Conservation (phyloP, 2,329 filamentous ascomycete species). For the Nothopassalora personata region DNA sequence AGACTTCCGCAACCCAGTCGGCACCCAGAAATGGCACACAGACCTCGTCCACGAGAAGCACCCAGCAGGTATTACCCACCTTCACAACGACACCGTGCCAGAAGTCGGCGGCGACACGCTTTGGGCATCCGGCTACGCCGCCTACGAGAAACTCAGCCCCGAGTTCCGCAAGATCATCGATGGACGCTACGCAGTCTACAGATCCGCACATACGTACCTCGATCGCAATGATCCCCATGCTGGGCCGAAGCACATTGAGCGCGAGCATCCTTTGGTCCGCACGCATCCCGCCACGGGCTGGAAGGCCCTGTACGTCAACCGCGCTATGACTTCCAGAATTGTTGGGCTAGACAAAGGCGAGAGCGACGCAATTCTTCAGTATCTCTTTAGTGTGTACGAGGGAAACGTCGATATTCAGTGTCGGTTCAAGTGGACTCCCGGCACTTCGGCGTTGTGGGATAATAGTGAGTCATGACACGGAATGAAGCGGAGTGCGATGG, state of each 20-base stretch:
- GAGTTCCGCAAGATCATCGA: constrained; percentile 67
- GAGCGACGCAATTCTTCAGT: constrained; percentile 62
- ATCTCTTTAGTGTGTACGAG: constrained; percentile 65
- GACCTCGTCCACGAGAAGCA: constrained; percentile 67
- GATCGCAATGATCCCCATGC: constrained; percentile 57
- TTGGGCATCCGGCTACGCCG: constrained; percentile 65
- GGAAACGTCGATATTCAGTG: constrained; percentile 66
- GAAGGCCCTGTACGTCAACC: constrained; percentile 69
- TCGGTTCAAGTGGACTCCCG: constrained; percentile 64
- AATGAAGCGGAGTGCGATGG: no score
- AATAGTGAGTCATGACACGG: constrained; percentile 41
- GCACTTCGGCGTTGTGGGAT: constrained; percentile 65
- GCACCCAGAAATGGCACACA: constrained; percentile 62
- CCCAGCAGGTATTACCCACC: constrained; percentile 51
- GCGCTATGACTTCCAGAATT: constrained; percentile 62
- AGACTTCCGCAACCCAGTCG: constrained; percentile 62
- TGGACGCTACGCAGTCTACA: constrained; percentile 59
- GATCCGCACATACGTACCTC: constrained; percentile 61
- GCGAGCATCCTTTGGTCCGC: constrained; percentile 62
- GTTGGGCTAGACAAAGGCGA: constrained; percentile 64
- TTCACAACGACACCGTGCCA: constrained; percentile 49
- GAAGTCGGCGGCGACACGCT: constrained; percentile 64
- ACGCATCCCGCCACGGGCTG: constrained; percentile 69
- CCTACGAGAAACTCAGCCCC: constrained; percentile 68
- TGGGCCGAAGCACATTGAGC: constrained; percentile 62